Evolutionary conservation across 257 asterid genomes (phyloP).

Genomic region (Penstemon newberryi): DNA sequence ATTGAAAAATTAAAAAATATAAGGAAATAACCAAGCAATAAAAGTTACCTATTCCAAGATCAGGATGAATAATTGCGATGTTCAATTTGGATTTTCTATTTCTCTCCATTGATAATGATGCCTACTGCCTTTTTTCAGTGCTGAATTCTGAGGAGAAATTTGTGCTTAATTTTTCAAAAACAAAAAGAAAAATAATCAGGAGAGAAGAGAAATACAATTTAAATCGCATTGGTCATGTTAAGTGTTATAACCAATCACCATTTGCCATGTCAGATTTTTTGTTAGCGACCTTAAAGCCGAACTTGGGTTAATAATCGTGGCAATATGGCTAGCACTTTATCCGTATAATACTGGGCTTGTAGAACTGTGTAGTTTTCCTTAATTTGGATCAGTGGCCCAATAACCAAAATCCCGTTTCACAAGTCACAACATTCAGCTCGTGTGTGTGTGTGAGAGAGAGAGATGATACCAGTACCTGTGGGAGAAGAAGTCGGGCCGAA

Average conservation of each 20-base stretch:
- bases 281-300: too few relatives aligned
- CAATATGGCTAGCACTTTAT: too few relatives aligned
- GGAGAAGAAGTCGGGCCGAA: conserved; percentile 61
- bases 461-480: conserved; percentile 33
- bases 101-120: conserved; percentile 38
- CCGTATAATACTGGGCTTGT: too few relatives aligned
- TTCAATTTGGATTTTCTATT: conserved; percentile 46
- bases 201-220: too few relatives aligned
- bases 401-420: background rate
- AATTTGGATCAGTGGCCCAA: background rate
- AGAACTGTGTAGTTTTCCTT: too few relatives aligned
- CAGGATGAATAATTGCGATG: conserved; percentile 65
- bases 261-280: too few relatives aligned
- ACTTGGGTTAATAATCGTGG: too few relatives aligned
- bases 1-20: background rate
- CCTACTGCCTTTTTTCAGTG: conserved; percentile 15
- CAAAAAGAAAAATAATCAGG: too few relatives aligned
- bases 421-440: background rate
- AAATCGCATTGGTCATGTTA: too few relatives aligned
- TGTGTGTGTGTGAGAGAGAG: background rate
- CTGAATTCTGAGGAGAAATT: too few relatives aligned
- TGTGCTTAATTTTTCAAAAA: too few relatives aligned
- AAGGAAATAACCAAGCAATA: background rate
- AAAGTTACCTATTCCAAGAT: conserved; percentile 60
- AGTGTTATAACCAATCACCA: too few relatives aligned